phyloP scores from a whole-genome alignment of 306 rosid genomes.

The Rubus parviflorus region DNA sequence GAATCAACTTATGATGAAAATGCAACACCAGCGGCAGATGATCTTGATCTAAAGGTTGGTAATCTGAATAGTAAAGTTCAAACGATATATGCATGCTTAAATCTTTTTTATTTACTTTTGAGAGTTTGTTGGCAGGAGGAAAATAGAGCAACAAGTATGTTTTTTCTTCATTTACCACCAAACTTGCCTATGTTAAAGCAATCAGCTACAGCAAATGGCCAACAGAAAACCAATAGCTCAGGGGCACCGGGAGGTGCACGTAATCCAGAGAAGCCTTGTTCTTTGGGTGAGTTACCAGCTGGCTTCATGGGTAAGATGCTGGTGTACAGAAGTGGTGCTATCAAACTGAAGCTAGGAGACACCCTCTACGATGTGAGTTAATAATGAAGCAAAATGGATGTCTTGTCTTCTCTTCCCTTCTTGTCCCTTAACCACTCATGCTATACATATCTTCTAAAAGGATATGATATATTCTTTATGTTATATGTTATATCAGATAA shows the following conservation, averaged over 20 bases:
- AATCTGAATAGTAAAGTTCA: slow-evolving; percentile 8
- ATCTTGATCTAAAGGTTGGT: slow-evolving; percentile 74
- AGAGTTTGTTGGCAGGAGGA: slow-evolving; percentile 61
- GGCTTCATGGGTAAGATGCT: slow-evolving; percentile 87
- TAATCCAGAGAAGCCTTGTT: slow-evolving; percentile 30
- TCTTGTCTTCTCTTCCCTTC: background rate
- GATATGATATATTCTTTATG: too few species aligned
- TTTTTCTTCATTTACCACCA: slow-evolving; percentile 63
- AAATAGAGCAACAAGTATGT: slow-evolving; percentile 53
- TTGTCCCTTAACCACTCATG: background rate
- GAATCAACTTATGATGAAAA: slow-evolving; percentile 52
- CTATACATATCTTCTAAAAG: background rate
- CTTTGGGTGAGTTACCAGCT: slow-evolving; percentile 53
- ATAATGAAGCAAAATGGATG: background rate
- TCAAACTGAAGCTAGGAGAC: slow-evolving; percentile 79
- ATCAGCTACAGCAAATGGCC: slow-evolving; percentile 29
- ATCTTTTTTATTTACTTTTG: slow-evolving; percentile 25
- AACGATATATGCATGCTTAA: slow-evolving; percentile 2
- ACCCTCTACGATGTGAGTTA: slow-evolving; percentile 75
- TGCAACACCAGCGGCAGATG: slow-evolving; percentile 40
- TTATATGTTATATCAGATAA: background rate
- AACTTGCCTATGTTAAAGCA: slow-evolving; percentile 44
- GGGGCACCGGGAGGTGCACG: slow-evolving; percentile 22
- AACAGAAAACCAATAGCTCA: slow-evolving; percentile 31
- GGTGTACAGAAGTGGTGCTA: slow-evolving; percentile 70